Evolutionary conservation across 768 basidiomycete species (phyloP), one percentile per base, ranked within the genome.

Genomic region (Jaapia argillacea): DNA sequence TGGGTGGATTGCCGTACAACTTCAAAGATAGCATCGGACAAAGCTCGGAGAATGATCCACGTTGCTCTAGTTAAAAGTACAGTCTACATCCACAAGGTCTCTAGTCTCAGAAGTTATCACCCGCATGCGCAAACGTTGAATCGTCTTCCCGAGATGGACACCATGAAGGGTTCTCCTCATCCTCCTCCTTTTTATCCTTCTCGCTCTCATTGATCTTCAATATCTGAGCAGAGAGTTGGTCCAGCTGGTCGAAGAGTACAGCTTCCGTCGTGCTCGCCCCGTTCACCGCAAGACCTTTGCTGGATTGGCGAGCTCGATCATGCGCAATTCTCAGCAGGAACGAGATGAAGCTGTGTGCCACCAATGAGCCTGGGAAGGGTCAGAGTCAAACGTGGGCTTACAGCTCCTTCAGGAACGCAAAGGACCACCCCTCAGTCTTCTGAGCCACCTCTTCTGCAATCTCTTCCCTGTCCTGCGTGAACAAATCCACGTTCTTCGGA

Each of bases 351-450:
- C 45, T 50, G 20, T 18, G 20, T 22, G 33, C 26, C 12, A 40
- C 42, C 7, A 41, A 5, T 22, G 10, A 24, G 23, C 5, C 42
- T 22, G n/a, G 40, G 24, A 33, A 37, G 24, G 6, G 16, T 1
- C 22, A 21, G 16, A 21, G 16, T 59, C 56, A 43, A 44, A 59
- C 58, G 58, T 61, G 6, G 59, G 61, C 54, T 5, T 24, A 55
- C 54, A 55, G 41, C 51, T 71, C 69, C 45, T 71, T 71, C 48
- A 71, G 47, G 48, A 69, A 70, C 1, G 69, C 69, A 47, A 69
- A 71, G 13, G 60, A 62, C 56, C 68, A 70, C 16, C 57, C 55
- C 14, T 63, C 58, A 4, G 68, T 69, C 47, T 51, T 52, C n/a
- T 59, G 55, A 3, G 66, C 65, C n/a, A 70, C 49, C 16, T 54